phyloP scores from a whole-genome alignment of 1,284 basidiomycete species.

The Ceratobasidium sp. region DNA sequence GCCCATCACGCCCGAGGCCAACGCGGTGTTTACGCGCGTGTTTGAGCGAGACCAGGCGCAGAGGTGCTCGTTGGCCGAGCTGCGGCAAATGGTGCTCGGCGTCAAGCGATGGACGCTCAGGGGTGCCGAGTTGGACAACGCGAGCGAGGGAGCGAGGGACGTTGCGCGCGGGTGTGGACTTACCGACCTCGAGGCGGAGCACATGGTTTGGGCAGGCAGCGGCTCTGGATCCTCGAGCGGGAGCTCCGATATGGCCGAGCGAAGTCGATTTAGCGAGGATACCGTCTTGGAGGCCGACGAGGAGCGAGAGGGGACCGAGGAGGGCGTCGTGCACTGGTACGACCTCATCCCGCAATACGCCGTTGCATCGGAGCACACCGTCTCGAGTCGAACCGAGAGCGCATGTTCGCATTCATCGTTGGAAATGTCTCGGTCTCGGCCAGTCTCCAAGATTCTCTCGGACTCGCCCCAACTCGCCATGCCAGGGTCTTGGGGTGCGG shows the following conservation, averaged over 20 bases:
- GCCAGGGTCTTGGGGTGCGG: not conserved
- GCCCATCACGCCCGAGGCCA: conserved; percentile 43
- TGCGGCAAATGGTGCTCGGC: conserved; percentile 64
- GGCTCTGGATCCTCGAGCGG: conserved; percentile 20
- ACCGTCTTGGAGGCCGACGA: conserved; percentile 8
- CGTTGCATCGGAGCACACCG: not conserved
- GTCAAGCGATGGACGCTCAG: conserved; percentile 73
- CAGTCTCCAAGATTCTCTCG: conserved; percentile 30
- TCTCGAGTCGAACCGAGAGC: conserved; percentile 11
- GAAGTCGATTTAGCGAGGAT: conserved; percentile 40
- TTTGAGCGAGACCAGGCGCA: conserved; percentile 56
- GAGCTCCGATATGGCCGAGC: conserved; percentile 20
- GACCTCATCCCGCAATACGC: not conserved
- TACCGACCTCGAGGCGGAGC: conserved; percentile 13
- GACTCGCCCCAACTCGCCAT: conserved; percentile 15
- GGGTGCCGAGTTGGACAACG: conserved; percentile 58
- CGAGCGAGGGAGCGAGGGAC: conserved; percentile 46
- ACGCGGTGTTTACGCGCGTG: conserved; percentile 40
- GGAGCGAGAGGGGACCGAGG: conserved; percentile 10
- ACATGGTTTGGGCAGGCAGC: not conserved
- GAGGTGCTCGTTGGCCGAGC: conserved; percentile 67
- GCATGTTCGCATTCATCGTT: conserved; percentile 13
- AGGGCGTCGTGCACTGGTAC: conserved; percentile 16
- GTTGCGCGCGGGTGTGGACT: conserved; percentile 38
- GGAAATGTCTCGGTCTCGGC: conserved; percentile 30